A percentile compares a stretch with the other conserved stretches of the same genome.
These are phyloP conservation scores for Boletales sp. DNA, from an alignment of 768 basidiomycete species.

Conservation along the genomic window DNA sequence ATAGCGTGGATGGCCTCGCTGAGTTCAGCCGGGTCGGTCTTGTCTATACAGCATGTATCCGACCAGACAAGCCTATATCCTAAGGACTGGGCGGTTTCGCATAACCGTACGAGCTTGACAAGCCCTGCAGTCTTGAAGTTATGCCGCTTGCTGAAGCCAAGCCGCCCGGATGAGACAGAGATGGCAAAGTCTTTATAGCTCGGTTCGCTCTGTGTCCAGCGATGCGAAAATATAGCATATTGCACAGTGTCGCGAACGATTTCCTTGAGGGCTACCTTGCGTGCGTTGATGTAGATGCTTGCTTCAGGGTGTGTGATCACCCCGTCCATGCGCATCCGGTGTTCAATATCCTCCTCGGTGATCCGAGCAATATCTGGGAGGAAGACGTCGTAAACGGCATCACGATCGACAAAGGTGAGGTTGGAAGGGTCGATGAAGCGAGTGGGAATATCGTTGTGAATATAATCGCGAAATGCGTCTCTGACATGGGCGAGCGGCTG, in stretches of 20 bases:
- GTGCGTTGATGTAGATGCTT: conserved; percentile 11
- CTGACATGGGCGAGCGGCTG: conserved; percentile 6
- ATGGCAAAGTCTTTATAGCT: conserved; percentile 17
- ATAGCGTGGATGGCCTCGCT: conserved; percentile 31
- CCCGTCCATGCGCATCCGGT: neutral
- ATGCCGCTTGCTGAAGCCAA: conserved; percentile 2
- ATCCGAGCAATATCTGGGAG: conserved; percentile 10
- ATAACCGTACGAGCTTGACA: conserved; percentile 18
- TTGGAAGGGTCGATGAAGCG: conserved; percentile 23
- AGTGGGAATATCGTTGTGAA: conserved; percentile 24
- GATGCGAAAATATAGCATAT: conserved; percentile 27
- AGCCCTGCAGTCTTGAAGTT: conserved; percentile 2
- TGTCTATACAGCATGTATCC: conserved; percentile 32
- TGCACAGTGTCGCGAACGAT: conserved; percentile 15
- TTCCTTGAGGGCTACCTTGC: conserved; percentile 13
- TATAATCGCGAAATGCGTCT: conserved; percentile 16
- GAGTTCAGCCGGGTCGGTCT: conserved; percentile 23
- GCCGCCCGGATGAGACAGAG: neutral
- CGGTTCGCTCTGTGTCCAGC: conserved; percentile 20
- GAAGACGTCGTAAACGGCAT: conserved; percentile 18
- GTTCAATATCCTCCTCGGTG: conserved; percentile 15
- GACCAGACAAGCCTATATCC: conserved; percentile 26
- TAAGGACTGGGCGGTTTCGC: conserved; percentile 16
- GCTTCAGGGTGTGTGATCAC: conserved; percentile 8
- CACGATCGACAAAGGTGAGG: conserved; percentile 21